Evolutionary conservation across 2,329 filamentous ascomycete species (phyloP).

Genomic region (Cladophialophora carrionii): DNA sequence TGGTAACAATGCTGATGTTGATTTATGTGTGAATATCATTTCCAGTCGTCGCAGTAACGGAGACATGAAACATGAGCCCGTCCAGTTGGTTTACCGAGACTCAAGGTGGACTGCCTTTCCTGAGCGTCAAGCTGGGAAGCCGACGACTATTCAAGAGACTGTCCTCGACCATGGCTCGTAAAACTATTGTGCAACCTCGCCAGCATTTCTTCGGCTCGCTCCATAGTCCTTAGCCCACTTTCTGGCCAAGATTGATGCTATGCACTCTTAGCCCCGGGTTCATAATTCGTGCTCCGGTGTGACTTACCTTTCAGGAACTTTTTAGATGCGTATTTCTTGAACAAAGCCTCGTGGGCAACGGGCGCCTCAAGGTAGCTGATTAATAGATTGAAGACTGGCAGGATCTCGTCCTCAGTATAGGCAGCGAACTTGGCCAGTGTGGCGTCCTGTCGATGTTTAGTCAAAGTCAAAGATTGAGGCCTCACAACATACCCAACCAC

Average conservation of each 20-base stretch:
- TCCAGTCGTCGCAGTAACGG: conserved; percentile 30
- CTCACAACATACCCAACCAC: conserved; percentile 74
- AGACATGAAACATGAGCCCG: conserved; percentile 28
- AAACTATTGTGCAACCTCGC: conserved; percentile 29
- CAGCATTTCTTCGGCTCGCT: conserved; percentile 31
- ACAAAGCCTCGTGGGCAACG: conserved; percentile 93
- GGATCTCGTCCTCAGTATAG: conserved; percentile 89
- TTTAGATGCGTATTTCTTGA: conserved; percentile 99
- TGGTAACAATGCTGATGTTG: conserved; percentile 34
- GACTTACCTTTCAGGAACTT: conserved; percentile 94
- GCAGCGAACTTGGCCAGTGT: conserved; percentile 89
- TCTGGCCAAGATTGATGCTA: conserved; percentile 87
- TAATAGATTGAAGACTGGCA: conserved; percentile 91
- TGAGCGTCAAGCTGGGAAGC: conserved; percentile 9
- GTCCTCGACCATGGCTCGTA: conserved; percentile 8
- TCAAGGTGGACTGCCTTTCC: conserved; percentile 14
- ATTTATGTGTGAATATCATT: conserved; percentile 30
- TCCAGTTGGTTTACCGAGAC: conserved; percentile 10
- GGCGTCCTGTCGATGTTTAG: conserved; percentile 63
- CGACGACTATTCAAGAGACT: conserved; percentile 5
- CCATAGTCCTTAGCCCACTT: conserved; percentile 86
- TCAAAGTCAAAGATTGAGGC: neutral
- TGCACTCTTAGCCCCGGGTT: conserved; percentile 36
- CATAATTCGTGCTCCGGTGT: neutral
- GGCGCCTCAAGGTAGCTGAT: conserved; percentile 92